phyloP scores from a whole-genome alignment of 371 early-diverging fungal genomes.

The Zychaea mexicana region DNA sequence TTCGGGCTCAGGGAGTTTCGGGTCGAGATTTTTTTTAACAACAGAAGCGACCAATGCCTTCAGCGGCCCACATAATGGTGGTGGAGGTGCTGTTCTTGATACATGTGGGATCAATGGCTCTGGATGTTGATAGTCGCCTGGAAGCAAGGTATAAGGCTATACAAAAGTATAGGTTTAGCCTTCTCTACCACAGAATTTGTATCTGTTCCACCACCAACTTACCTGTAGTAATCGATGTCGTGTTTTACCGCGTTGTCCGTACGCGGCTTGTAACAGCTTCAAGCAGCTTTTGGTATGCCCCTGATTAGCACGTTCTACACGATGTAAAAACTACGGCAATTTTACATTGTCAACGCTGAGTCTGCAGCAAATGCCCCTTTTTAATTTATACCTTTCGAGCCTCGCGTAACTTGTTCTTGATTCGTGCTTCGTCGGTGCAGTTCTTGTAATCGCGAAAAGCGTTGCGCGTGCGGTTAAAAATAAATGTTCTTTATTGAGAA shows the following conservation, averaged over 20 bases:
- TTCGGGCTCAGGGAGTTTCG: constrained; percentile 32
- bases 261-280: constrained; percentile 37
- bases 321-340: constrained; percentile 32
- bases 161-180: neutral
- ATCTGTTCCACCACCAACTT: constrained; percentile 8
- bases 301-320: constrained; percentile 39
- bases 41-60: constrained; percentile 17
- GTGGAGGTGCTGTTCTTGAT: constrained; percentile 49
- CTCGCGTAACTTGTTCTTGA: constrained; percentile 38
- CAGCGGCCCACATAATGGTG: constrained; percentile 33
- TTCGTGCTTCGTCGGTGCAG: constrained; percentile 28
- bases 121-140: constrained; percentile 18
- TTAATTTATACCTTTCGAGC: constrained; percentile 32
- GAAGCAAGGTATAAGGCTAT: constrained; percentile 33
- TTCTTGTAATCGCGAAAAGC: constrained; percentile 32
- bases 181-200: neutral
- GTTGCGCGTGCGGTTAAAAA: constrained; percentile 27
- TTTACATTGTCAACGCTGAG: neutral
- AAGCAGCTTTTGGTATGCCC: constrained; percentile 29
- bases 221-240: constrained; percentile 35
- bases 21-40: constrained; percentile 28
- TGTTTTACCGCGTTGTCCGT: constrained; percentile 45
- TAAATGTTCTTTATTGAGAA: constrained; percentile 26
- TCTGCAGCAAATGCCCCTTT: neutral
- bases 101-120: constrained; percentile 39